Base-by-base conservation (phyloP, 1,284 basidiomycete genomes). In the Rhodotorula glutinis region DNA sequence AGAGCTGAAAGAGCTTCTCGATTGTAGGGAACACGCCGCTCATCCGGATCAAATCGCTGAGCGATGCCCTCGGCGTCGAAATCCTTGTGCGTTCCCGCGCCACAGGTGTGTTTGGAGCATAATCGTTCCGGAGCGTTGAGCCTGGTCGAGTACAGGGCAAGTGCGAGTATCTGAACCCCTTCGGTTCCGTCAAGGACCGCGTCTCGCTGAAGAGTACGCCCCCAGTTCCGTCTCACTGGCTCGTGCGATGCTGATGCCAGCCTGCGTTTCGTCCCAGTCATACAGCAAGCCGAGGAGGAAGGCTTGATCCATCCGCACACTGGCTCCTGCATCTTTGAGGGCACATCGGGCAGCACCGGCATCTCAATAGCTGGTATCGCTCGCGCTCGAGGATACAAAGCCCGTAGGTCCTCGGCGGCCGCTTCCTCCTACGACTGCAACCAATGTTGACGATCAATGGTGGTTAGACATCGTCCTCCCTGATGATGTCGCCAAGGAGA, bases 101-200 rank as follows among this genome's bases (percentile, higher is more conserved):
- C 23, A 9, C 40, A 1, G 17, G 21, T 16, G 30, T 49, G 1
- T 2, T n/a, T 17, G 33, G 10, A 25, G 11, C 19, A 4, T 23
- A 40, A 10, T 41, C 13, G n/a, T 13, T 2, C 23, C 5, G 17
- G 38, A 41, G 25, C 27, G n/a, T 17, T 23, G 49, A 51, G 2
- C 13, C 2, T 13, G 10, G 14, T 1, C 3, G 8, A 9, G 7
- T 27, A 16, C 46, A 83, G 80, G 94, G 91, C n/a, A 97, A 97
- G 90, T 91, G 70, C 55, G 81, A 94, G 88, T 98, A 89, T 77
- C 79, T 98, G 62, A 98, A 98, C 79, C 95, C 96, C 0, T 96
- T 93, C 23, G 96, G 96, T 29, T 97, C 92, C 63, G 90, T 98
- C 54, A 99, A 99, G 79, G 96, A 99, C 79, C 85, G 96, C 29